A percentile compares a stretch with the other conserved stretches of the same genome.
Conservation (phyloP, 305 asterid genomes). For the Fraxinus xanthoxyloides region DNA sequence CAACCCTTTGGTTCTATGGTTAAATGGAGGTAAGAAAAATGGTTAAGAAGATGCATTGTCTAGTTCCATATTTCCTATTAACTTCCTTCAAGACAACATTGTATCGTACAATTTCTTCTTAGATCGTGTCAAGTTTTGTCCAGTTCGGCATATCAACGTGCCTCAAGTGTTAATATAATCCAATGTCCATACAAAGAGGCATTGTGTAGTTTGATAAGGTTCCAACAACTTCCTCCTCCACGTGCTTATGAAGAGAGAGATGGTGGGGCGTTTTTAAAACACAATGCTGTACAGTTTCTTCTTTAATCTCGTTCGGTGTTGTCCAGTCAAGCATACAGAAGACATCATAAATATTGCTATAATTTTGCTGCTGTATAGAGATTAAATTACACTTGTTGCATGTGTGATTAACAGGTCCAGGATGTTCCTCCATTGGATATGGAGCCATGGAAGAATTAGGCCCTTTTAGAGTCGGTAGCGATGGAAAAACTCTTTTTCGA, state of each 20-base stretch:
- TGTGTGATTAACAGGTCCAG: slow-evolving; percentile 39
- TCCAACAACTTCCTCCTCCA: neutral
- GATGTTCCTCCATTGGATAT: slow-evolving; percentile 51
- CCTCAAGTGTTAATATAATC: neutral
- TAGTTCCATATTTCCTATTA: neutral
- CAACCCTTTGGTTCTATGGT: slow-evolving; percentile 57
- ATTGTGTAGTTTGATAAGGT: neutral
- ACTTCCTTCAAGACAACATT: neutral
- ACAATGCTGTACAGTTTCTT: neutral
- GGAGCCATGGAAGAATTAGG: slow-evolving; percentile 55
- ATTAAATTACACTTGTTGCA: neutral
- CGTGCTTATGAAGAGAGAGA: neutral
- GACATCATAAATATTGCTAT: neutral
- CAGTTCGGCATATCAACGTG: neutral
- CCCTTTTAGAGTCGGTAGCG: slow-evolving; percentile 47
- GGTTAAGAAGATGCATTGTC: neutral
- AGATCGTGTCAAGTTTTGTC: neutral
- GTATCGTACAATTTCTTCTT: neutral
- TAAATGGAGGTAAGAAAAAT: slow-evolving; percentile 49
- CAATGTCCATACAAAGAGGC: neutral
- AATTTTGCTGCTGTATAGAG: neutral
- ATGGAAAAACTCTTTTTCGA: slow-evolving; percentile 43
- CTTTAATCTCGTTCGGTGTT: neutral
- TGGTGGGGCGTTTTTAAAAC: neutral
- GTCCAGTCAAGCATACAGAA: neutral